phyloP scores from a whole-genome alignment of 768 basidiomycete species.

The Mycena galericulata region DNA sequence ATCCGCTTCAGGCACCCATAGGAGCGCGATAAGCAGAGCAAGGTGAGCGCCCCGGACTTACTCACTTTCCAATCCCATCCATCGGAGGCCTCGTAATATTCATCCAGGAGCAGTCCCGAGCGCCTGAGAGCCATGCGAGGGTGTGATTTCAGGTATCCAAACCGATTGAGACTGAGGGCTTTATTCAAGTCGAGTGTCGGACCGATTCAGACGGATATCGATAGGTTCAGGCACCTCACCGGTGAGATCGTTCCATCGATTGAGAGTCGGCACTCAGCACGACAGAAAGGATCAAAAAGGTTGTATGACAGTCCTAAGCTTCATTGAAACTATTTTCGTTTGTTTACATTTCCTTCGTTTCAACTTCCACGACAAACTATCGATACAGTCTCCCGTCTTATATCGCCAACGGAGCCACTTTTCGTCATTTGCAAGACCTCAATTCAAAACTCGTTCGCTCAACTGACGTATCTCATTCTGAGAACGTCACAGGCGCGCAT shows the following conservation, averaged over 20 bases:
- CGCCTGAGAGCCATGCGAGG: background rate
- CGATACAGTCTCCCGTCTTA: no score
- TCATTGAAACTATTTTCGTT: background rate
- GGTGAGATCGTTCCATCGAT: slow-evolving; percentile 24
- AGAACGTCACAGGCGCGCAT: no score
- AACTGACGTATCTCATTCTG: no score
- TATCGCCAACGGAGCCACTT: no score
- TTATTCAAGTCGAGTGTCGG: background rate
- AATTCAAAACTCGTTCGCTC: no score
- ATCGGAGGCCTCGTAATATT: background rate
- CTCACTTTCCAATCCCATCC: background rate
- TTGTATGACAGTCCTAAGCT: no score
- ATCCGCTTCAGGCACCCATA: background rate
- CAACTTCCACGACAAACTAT: background rate
- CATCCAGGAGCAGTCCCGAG: background rate
- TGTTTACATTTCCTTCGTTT: background rate
- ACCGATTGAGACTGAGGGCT: background rate
- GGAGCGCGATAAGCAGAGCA: slow-evolving; percentile 4
- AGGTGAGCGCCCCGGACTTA: background rate
- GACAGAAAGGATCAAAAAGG: background rate
- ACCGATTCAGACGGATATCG: slow-evolving; percentile 23
- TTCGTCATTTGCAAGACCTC: no score
- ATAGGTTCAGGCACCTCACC: slow-evolving; percentile 3
- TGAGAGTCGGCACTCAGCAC: background rate
- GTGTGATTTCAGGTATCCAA: background rate